Base-by-base conservation (phyloP, 495 filamentous ascomycete genomes). In the Thermochaetoides thermophila region DNA sequence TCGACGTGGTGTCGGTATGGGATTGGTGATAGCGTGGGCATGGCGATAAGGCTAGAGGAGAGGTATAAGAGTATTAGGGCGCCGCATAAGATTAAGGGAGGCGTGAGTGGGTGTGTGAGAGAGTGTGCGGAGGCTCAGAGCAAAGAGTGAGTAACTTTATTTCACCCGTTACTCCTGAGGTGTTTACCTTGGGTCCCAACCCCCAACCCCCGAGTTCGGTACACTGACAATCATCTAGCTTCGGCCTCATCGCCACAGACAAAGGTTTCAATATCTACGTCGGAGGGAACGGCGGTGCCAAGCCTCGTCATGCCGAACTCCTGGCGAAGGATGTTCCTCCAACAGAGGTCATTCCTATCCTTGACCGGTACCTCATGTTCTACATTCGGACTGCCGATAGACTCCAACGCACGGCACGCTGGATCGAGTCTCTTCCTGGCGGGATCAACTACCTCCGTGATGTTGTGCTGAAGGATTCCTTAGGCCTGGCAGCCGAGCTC, bases 211-310 rank as follows among this genome's bases (percentile, higher is more conserved):
- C n/a, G n/a, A n/a, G n/a, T n/a, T n/a, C n/a, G n/a, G n/a, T n/a
- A n/a, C n/a, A n/a, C n/a, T n/a, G n/a, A n/a, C n/a, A n/a, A n/a
- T 12, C 10, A n/a, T 25, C 19, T 39, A 81, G 75, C 51, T 96
- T 96, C 47, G 87, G 87, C 13, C 74, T 94, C 22, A 93, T 94
- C 28, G 84, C 87, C 13, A 89, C 83, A 0, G 86, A 94, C 35
- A 94, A 91, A 38, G 87, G 87, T 15, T 96, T 81, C 69, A 96
- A 94, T 54, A 76, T 96, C 51, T 92, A 84, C 48, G 84, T 96
- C 1, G 85, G 69, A 26, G 87, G 87, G 24, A 96, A 96, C 50
- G 87, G 87, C 33, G 87, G 87, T 21, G 82, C 85, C 4, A 87
- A 81, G 35, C 87, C 87, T 8, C 63, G 69, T 13, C 87, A 96